Evolutionary conservation across 129 eudicot species (phyloP), one percentile per base, ranked within the genome.

Genomic region (Pulicaria dysenterica): DNA sequence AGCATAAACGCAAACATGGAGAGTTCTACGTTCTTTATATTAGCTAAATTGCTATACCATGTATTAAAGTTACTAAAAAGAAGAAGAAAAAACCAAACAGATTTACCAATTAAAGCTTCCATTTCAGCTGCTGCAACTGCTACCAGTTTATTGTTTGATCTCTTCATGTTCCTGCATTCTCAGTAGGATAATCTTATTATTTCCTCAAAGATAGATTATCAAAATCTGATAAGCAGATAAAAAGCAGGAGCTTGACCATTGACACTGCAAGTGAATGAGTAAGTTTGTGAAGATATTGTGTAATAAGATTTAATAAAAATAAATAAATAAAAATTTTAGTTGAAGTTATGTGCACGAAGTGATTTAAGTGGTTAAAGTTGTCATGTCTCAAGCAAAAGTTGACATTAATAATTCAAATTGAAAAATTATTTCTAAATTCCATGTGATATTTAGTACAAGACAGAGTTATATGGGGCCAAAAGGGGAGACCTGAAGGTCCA

Each of bases 401-500:
- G 37, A 15, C 44, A 76, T 67, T 67, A 58, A 76, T 76, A 67
- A 66, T 76, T 76, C 53, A 76, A 37, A 76, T 12, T n/a, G 14
- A 14, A 55, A 7, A 69, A 53, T 51, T 49, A 68, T 74, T 76
- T 15, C 7, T 41, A 67, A 78, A 69, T n/a, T 54, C 70, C 75
- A 73, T 73, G 79, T 72, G 77, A 70, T 24, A 24, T 43, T 60
- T 51, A 75, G 82, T 79, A 80, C 74, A 76, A 76, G 73, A 82
- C 79, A 73, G 49, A 59, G 50, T 68, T 48, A 48, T 47, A 82
- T 83, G 83, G 85, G 87, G 84, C 53, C 58, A 67, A 77, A 67
- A 50, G 66, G 71, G 86, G 86, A 72, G 80, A 83, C 83, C 81
- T 59, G 69, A 81, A 80, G 90, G 80, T 74, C 82, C 82, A 85